phyloP scores from a whole-genome alignment of 805 yeast species.

The Saccharomycopsis sp. region DNA sequence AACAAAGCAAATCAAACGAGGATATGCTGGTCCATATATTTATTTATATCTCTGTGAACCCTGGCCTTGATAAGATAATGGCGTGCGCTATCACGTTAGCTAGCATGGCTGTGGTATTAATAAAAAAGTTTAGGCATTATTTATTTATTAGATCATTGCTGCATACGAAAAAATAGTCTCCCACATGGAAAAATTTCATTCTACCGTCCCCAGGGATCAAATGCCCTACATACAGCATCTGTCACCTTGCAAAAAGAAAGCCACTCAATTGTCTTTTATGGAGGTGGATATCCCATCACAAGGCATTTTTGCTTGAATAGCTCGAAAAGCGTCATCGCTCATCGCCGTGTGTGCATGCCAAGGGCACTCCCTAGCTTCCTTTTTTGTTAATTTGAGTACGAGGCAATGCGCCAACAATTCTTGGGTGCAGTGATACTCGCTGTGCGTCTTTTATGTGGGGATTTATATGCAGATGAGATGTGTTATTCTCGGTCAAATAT shows the following conservation, averaged over 20 bases:
- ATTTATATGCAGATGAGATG: too few species aligned
- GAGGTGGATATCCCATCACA: neutral
- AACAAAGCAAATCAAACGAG: neutral
- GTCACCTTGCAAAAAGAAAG: neutral
- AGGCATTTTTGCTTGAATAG: neutral
- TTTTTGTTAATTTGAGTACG: neutral
- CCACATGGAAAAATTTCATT: neutral
- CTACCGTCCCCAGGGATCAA: neutral
- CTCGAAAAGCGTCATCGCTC: neutral
- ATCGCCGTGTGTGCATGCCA: neutral
- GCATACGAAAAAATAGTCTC: neutral
- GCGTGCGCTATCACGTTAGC: neutral
- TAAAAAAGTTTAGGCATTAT: too few species aligned
- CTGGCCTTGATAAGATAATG: neutral
- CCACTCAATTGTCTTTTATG: neutral
- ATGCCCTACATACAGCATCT: neutral
- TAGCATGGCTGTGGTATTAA: too few species aligned
- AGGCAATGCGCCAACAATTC: too few species aligned
- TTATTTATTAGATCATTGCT: too few species aligned
- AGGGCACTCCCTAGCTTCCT: neutral
- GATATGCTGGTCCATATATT: neutral
- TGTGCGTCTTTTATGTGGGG: neutral
- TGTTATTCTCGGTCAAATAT: too few species aligned
- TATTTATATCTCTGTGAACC: neutral
- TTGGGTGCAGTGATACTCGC: neutral